Percentiles rank a stretch among this genome's conserved stretches.
Conservation (phyloP, 768 basidiomycete species). For the Mycena olivaceomarginata region DNA sequence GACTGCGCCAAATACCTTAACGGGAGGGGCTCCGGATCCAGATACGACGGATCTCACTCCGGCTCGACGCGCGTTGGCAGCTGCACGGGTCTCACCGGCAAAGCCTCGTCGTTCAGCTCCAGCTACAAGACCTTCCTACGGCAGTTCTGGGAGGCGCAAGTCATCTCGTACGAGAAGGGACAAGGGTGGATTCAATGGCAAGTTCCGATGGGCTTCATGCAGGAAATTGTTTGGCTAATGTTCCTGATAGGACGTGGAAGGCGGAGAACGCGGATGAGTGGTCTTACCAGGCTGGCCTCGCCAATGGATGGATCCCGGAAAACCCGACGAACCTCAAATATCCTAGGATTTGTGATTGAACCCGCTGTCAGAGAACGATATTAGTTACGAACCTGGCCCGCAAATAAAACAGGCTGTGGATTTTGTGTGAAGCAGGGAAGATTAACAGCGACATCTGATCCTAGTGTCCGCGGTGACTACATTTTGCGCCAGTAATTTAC, state of each 20-base stretch:
- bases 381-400: not conserved
- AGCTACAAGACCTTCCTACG: slow-evolving; percentile 89
- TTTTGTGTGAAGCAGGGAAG: not conserved
- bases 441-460: no score
- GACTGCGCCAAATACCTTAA: slow-evolving; percentile 91
- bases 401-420: not conserved
- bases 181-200: slow-evolving; percentile 84
- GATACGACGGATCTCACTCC: slow-evolving; percentile 78
- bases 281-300: slow-evolving; percentile 90
- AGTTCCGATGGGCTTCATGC: not conserved
- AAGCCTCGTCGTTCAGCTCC: slow-evolving; percentile 81
- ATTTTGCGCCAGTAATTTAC: no score
- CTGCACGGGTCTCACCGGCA: slow-evolving; percentile 85
- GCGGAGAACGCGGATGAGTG: slow-evolving; percentile 91
- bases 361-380: not conserved
- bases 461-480: no score
- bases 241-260: slow-evolving; percentile 79
- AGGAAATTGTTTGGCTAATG: not conserved
- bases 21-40: slow-evolving; percentile 81
- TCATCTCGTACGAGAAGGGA: slow-evolving; percentile 80
- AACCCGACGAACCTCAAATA: slow-evolving; percentile 69
- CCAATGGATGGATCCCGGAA: slow-evolving; percentile 90
- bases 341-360: slow-evolving; percentile 77
- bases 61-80: slow-evolving; percentile 84
- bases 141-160: slow-evolving; percentile 91